These are phyloP conservation scores for Phaeodactylum tricornutum DNA, from an alignment of 108 stramenopile species.

Conservation along the genomic window DNA sequence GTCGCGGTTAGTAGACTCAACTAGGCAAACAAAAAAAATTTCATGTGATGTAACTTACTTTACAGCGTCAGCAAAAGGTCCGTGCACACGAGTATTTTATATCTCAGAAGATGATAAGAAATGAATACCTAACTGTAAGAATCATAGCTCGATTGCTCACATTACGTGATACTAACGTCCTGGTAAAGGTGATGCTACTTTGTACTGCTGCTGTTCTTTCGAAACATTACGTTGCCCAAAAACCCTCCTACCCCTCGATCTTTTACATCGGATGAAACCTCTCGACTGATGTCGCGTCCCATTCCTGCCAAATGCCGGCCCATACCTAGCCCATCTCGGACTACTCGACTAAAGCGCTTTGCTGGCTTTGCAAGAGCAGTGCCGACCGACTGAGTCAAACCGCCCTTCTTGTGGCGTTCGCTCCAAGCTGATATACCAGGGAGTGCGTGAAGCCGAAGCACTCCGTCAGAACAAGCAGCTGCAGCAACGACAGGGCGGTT, in stretches of 20 bases:
- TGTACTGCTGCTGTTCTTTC: too few species aligned
- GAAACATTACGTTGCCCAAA: conserved; percentile 30
- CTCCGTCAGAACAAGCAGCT: conserved; percentile 74
- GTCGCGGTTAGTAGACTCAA: too few species aligned
- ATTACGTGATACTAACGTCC: neutral
- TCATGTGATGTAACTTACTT: too few species aligned
- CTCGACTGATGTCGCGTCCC: conserved; percentile 52
- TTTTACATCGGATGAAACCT: conserved; percentile 46
- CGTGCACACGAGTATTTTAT: too few species aligned
- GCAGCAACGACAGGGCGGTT: conserved; percentile 80
- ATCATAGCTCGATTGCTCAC: too few species aligned
- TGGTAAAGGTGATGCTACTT: neutral
- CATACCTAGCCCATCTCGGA: conserved; percentile 60
- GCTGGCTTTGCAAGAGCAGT: conserved; percentile 62
- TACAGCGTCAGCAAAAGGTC: too few species aligned
- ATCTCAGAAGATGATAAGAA: too few species aligned
- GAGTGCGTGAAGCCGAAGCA: conserved; percentile 73
- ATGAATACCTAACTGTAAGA: too few species aligned
- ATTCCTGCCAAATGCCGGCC: conserved; percentile 56
- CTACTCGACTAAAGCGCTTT: conserved; percentile 55
- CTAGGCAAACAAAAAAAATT: too few species aligned
- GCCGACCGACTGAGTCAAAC: conserved; percentile 44
- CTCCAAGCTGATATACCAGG: conserved; percentile 78
- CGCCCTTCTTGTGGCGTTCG: conserved; percentile 32
- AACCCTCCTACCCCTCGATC: conserved; percentile 41